A percentile compares a stretch with the other conserved stretches of the same genome.
phyloP scores from a whole-genome alignment of 2,329 filamentous ascomycete genomes.

The Periconia macrospinosa region DNA sequence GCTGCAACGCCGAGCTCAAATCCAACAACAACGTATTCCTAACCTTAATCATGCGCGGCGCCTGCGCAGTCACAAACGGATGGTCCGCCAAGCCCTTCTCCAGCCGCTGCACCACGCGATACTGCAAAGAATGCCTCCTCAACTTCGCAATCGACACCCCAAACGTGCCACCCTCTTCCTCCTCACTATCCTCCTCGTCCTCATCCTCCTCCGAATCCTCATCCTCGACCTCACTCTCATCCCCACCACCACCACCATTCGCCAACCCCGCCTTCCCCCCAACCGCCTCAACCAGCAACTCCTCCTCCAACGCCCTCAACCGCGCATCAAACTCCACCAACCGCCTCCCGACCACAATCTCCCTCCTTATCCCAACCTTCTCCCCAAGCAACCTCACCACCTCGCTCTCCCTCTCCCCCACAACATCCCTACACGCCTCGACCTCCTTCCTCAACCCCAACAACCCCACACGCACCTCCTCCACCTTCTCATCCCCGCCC shows the following conservation, averaged over 20 bases:
- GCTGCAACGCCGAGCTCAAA: constrained; percentile 64
- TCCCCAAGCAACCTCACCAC: constrained; percentile 66
- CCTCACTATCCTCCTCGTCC: constrained; percentile 34
- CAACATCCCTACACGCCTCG: constrained; percentile 68
- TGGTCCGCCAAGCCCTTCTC: constrained; percentile 58
- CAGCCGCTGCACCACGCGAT: constrained; percentile 57
- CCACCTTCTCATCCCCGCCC: constrained; percentile 88
- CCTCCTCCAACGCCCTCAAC: constrained; percentile 64
- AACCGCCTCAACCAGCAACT: constrained; percentile 56
- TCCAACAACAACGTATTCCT: constrained; percentile 67
- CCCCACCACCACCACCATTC: constrained; percentile 29
- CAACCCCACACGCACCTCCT: constrained; percentile 84
- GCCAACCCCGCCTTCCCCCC: constrained; percentile 15
- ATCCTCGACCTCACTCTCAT: constrained; percentile 18
- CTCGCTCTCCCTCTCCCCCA: constrained; percentile 65
- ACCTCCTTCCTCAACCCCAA: constrained; percentile 84
- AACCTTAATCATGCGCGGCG: constrained; percentile 58
- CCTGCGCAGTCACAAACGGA: constrained; percentile 64
- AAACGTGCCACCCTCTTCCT: constrained; percentile 28
- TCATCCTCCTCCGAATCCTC: constrained; percentile 39
- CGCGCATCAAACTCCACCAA: constrained; percentile 70
- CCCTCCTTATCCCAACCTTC: constrained; percentile 67
- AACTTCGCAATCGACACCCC: constrained; percentile 48
- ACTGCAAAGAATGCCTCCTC: constrained; percentile 60
- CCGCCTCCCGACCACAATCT: constrained; percentile 63